Conservation (phyloP, 139 green algal genomes). For the Bryopsis sp. region DNA sequence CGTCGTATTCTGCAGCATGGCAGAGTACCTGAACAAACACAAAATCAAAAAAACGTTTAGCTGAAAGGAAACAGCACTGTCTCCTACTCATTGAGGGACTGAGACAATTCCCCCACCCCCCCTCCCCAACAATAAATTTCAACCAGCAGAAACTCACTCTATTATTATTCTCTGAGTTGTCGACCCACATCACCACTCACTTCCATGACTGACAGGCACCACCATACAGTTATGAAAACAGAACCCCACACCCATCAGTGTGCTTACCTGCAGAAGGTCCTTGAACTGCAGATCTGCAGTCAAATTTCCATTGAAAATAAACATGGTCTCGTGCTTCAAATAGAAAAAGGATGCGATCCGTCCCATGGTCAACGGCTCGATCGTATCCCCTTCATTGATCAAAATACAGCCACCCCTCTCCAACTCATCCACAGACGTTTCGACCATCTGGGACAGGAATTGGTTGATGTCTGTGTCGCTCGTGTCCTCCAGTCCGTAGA, state of each 20-base stretch:
- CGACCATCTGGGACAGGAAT: conserved; percentile 71
- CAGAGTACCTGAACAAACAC: conserved; percentile 52
- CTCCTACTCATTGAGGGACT: no score
- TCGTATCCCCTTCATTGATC: conserved; percentile 43
- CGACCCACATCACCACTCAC: no score
- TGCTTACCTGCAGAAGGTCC: conserved; percentile 37
- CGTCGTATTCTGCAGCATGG: conserved; percentile 80
- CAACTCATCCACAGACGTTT: conserved; percentile 54
- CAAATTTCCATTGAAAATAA: conserved; percentile 54
- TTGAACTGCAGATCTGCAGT: conserved; percentile 41
- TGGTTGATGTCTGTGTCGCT: conserved; percentile 45
- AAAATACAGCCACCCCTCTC: conserved; percentile 67
- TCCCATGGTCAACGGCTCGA: conserved; percentile 54
- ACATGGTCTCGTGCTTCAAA: conserved; percentile 80
- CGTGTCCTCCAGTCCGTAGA: conserved; percentile 75
- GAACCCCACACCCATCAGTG: not conserved
- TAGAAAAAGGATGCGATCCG: conserved; percentile 91
- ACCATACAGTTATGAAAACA: conserved; percentile 19
- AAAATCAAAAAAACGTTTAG: not conserved
- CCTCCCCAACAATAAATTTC: no score
- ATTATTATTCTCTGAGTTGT: no score
- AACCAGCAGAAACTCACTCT: no score
- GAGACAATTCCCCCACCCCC: no score
- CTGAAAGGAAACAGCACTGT: not conserved
- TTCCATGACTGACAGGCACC: no score